A percentile compares a stretch with the other conserved stretches of the same genome.
These are phyloP conservation scores for Microascus cirrosus DNA, from an alignment of 2,329 filamentous ascomycete genomes.

Conservation along the genomic window DNA sequence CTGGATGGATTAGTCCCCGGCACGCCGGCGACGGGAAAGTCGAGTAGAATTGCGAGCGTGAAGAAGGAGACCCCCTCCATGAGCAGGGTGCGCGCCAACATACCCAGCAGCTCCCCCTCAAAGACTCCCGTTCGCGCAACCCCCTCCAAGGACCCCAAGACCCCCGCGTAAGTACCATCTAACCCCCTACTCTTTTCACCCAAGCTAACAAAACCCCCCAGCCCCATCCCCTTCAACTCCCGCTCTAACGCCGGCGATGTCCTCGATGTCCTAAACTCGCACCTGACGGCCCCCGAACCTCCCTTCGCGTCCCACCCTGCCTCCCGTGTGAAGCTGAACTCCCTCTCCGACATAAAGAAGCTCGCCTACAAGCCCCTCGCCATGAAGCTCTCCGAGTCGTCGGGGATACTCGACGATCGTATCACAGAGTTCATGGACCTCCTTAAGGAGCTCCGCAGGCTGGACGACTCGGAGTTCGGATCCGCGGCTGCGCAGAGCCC, in stretches of 20 bases:
- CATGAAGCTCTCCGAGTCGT: conserved; percentile 88
- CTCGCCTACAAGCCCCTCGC: conserved; percentile 85
- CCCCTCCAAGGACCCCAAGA: neutral
- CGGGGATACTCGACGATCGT: conserved; percentile 86
- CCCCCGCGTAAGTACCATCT: conserved; percentile 23
- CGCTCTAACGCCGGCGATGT: conserved; percentile 71
- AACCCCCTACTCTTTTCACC: conserved; percentile 5
- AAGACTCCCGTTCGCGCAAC: conserved; percentile 14
- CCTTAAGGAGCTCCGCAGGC: conserved; percentile 60
- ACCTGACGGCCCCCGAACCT: conserved; percentile 52
- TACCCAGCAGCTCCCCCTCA: conserved; percentile 30
- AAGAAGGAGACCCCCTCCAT: conserved; percentile 35
- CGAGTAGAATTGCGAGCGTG: conserved; percentile 18
- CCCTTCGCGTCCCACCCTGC: conserved; percentile 64
- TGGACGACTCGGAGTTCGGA: conserved; percentile 75
- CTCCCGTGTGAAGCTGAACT: conserved; percentile 71
- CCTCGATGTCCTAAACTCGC: conserved; percentile 70
- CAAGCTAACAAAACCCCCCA: conserved; percentile 13
- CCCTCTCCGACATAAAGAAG: conserved; percentile 82
- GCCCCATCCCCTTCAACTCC: conserved; percentile 59
- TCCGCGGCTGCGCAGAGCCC: conserved; percentile 80
- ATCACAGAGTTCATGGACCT: conserved; percentile 81
- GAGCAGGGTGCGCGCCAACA: conserved; percentile 31
- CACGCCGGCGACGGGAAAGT: conserved; percentile 32
- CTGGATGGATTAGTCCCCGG: conserved; percentile 59